Percentiles rank a stretch among this genome's conserved stretches.
Conservation (phyloP, 2,329 filamentous ascomycete genomes). For the Clonostachys sp. region DNA sequence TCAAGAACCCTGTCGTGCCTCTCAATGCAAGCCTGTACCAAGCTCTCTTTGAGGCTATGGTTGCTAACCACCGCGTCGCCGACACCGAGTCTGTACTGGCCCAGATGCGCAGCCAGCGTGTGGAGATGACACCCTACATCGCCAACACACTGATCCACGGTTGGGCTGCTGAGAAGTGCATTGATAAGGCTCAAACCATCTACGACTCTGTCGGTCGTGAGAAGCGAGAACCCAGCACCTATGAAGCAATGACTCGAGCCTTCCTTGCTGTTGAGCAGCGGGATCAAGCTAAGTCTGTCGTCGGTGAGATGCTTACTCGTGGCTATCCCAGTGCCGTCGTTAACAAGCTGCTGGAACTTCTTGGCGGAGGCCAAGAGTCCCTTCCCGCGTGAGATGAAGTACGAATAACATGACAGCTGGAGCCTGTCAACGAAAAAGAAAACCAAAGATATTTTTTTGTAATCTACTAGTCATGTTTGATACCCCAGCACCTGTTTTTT, state of each 20-base stretch:
- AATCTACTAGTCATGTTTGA: conserved; percentile 4
- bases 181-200: conserved; percentile 71
- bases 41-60: conserved; percentile 94
- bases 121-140: conserved; percentile 94
- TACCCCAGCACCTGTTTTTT: conserved; percentile 16
- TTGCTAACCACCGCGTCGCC: conserved; percentile 82
- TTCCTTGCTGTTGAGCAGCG: conserved; percentile 82
- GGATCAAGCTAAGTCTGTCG: conserved; percentile 69
- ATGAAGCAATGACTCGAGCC: conserved; percentile 96
- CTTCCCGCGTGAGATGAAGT: conserved; percentile 11
- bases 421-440: background rate
- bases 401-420: background rate
- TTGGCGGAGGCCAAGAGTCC: conserved; percentile 53
- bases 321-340: conserved; percentile 91
- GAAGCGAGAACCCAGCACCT: conserved; percentile 92
- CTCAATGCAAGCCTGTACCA: conserved; percentile 88
- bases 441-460: too few species aligned
- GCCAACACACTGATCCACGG: conserved; percentile 97
- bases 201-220: conserved; percentile 74
- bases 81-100: conserved; percentile 70
- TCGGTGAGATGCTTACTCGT: conserved; percentile 84
- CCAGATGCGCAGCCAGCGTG: conserved; percentile 68
- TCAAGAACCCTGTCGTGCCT: conserved; percentile 61
- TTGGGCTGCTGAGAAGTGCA: conserved; percentile 82
- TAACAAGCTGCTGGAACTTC: conserved; percentile 87